Percentiles rank a stretch among this genome's conserved stretches.
phyloP scores from a whole-genome alignment of 2,329 filamentous ascomycete genomes.

The Pseudogymnoascus sp. region DNA sequence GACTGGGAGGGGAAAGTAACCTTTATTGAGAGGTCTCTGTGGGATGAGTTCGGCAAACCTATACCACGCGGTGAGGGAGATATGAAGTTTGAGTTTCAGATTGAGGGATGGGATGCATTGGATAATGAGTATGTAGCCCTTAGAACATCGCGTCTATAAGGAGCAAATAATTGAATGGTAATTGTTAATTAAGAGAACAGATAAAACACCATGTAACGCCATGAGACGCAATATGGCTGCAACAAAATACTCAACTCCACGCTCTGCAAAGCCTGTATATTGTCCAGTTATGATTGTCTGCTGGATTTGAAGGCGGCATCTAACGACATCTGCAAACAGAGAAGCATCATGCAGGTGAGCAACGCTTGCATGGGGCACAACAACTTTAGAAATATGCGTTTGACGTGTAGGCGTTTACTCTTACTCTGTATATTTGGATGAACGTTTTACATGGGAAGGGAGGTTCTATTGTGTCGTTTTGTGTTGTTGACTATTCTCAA shows the following conservation, averaged over 20 bases:
- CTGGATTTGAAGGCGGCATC: neutral
- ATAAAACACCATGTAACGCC: neutral
- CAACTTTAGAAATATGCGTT: neutral
- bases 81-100: slow-evolving; percentile 46
- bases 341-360: slow-evolving; percentile 1
- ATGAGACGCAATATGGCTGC: neutral
- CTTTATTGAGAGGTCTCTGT: slow-evolving; percentile 53
- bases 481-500: neutral
- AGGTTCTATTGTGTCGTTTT: neutral
- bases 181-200: neutral
- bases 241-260: neutral
- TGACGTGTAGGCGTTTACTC: neutral
- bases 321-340: neutral
- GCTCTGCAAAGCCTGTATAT: neutral
- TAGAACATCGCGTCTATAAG: slow-evolving; percentile 1
- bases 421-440: neutral
- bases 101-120: slow-evolving; percentile 38
- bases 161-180: neutral
- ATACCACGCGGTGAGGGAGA: slow-evolving; percentile 50
- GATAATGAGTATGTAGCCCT: slow-evolving; percentile 18
- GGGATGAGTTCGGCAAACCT: slow-evolving; percentile 49
- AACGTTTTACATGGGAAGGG: neutral
- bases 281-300: neutral
- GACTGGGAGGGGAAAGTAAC: slow-evolving; percentile 57
- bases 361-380: neutral